Conservation (phyloP, 495 filamentous ascomycete genomes). For the Bacidia rubella region DNA sequence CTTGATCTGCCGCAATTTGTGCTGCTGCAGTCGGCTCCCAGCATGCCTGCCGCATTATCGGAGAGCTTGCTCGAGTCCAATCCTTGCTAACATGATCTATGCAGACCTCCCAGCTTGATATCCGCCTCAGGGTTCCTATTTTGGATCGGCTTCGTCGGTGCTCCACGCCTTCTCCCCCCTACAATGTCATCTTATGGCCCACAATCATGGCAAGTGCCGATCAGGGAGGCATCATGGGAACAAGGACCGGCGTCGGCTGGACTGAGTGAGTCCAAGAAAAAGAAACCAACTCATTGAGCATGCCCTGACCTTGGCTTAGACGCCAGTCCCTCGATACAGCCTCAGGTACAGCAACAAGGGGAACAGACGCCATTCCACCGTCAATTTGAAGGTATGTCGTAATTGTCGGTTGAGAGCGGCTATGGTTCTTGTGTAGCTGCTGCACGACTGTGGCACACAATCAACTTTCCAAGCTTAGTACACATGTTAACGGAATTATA, state of each 20-base stretch:
- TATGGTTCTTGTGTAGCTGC: no score
- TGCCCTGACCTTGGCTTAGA: conserved; percentile 34
- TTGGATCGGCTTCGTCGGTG: background rate
- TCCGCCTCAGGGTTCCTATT: background rate
- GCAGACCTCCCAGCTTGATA: no score
- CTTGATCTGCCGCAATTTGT: no score
- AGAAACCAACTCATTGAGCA: no score
- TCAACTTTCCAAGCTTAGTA: background rate
- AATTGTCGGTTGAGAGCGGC: no score
- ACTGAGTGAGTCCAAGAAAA: conserved; percentile 1
- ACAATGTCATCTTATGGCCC: conserved; percentile 88
- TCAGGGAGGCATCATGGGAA: conserved; percentile 61
- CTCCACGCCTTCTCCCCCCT: background rate
- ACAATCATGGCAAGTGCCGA: conserved; percentile 58
- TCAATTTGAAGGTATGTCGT: conserved; percentile 79
- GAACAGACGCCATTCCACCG: conserved; percentile 48
- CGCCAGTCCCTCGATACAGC: conserved; percentile 61
- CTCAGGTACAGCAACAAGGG: conserved; percentile 33
- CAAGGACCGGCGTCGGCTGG: conserved; percentile 67
- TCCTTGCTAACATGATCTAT: no score
- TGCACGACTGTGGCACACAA: no score
- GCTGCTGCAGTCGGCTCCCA: no score
- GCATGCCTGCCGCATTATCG: no score
- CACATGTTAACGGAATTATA: conserved; percentile 22
- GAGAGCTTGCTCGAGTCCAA: no score